These are phyloP conservation scores for Przewalskia tangutica DNA, from an alignment of 257 asterid species.

Conservation along the genomic window DNA sequence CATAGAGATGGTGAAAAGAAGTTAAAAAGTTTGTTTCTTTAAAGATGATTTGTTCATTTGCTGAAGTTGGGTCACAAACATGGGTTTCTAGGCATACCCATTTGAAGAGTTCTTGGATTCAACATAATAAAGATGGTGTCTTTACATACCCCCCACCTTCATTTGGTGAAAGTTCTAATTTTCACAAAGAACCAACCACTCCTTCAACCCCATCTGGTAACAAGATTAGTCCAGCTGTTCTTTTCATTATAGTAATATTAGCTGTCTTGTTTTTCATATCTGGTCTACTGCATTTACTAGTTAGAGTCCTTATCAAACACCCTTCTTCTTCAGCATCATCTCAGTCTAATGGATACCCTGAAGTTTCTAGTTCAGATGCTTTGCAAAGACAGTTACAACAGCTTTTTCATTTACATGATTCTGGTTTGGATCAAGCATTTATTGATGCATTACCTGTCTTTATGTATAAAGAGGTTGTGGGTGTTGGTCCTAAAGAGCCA, in stretches of 20 bases:
- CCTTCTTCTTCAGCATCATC: constrained; percentile 46
- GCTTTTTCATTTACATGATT: constrained; percentile 78
- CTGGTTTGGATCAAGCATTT: constrained; percentile 84
- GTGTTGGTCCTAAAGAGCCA: constrained; percentile 81
- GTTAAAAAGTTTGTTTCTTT: constrained; percentile 3
- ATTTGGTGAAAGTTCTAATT: constrained; percentile 17
- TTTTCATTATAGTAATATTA: constrained; percentile 64
- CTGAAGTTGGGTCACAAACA: constrained; percentile 23
- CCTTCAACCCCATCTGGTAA: constrained; percentile 44
- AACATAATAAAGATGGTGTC: constrained; percentile 41
- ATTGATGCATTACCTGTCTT: constrained; percentile 87
- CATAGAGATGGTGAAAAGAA: not conserved
- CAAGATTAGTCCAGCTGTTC: constrained; percentile 77
- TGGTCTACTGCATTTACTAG: constrained; percentile 88
- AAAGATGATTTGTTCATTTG: constrained; percentile 32
- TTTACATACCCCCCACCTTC: constrained; percentile 42
- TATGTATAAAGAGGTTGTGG: constrained; percentile 66
- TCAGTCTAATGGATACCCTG: constrained; percentile 45
- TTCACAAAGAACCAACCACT: constrained; percentile 25
- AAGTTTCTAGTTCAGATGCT: constrained; percentile 53
- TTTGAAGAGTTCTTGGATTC: constrained; percentile 55
- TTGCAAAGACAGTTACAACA: constrained; percentile 89
- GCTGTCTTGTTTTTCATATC: constrained; percentile 88
- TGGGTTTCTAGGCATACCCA: constrained; percentile 34
- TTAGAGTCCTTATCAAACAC: constrained; percentile 69